Conservation (phyloP, 202 grass and related monocot genomes). For the Saccharum hybrid region DNA sequence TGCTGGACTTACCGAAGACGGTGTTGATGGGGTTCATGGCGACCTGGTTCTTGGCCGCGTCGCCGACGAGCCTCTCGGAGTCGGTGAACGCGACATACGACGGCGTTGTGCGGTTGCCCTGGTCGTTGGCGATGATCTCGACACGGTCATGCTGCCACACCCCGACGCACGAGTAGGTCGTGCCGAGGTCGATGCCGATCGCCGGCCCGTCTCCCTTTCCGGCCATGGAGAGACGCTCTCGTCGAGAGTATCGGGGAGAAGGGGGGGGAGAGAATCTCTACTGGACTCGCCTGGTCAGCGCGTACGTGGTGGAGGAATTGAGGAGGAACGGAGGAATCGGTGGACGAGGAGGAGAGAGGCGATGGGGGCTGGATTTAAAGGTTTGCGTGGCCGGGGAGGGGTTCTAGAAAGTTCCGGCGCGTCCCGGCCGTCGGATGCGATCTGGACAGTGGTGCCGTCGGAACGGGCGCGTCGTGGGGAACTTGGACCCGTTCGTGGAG, state of each 20-base stretch:
- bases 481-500: constrained; percentile 26
- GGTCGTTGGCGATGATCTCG: constrained; percentile 78
- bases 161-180: constrained; percentile 75
- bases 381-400: neutral
- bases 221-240: constrained; percentile 51
- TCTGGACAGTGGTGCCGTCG: constrained; percentile 9
- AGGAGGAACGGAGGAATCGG: neutral
- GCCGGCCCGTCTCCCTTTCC: constrained; percentile 69
- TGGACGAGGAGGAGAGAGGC: constrained; percentile 17
- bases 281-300: neutral
- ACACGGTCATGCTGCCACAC: constrained; percentile 59
- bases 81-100: neutral
- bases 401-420: constrained; percentile 59
- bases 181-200: constrained; percentile 86
- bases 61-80: neutral
- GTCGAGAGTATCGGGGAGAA: neutral
- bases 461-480: constrained; percentile 16
- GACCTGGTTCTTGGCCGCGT: constrained; percentile 61
- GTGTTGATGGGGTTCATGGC: constrained; percentile 94
- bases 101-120: constrained; percentile 47
- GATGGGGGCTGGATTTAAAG: constrained; percentile 35
- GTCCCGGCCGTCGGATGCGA: constrained; percentile 42
- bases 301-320: neutral
- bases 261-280: neutral
- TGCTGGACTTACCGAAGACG: constrained; percentile 61